Base-by-base conservation (phyloP, 2,329 filamentous ascomycete species). In the Ophiocordyceps camponoti-rufipedis region DNA sequence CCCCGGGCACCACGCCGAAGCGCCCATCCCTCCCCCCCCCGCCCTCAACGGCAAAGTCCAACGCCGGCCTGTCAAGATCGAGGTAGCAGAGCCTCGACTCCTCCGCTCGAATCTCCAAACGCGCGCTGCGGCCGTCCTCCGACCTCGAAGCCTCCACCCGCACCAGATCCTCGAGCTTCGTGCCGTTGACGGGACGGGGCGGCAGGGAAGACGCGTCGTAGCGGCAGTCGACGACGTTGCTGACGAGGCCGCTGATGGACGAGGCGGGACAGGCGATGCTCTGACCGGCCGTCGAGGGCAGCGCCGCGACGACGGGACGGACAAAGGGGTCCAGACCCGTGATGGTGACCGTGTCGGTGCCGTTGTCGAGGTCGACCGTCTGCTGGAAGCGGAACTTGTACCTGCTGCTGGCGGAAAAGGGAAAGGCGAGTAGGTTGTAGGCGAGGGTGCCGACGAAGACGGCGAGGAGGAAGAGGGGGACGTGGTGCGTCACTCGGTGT, bases 381-480 rank as follows among this genome's bases (percentile, higher is more conserved):
- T 98, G 88, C 44, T 84, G 68, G 60, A 96, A 95, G 61, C 80
- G 93, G 43, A 89, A 71, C 62, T 96, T 96, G 60, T 94, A 77
- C 35, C 85, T 75, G 57, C 80, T 83, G 48, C 78, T 72, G 19
- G 74, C 65, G 0, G 85, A 91, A 62, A 96, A 96, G 0, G 91
- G 91, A 60, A 94, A 95, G 1, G 84, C 85, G 2, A 75, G 64
- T 5, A 95, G 73, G 56, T 93, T 94, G 67, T 94, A 96, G 46
- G 88, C 72, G 28, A 93, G 64, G 1, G 86, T 93, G 29, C 71
- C 84, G 23, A 76, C 56, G 49, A 87, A 85, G 9, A 94, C 66
- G 12, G 80, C 57, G 28, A 93, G 69, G 14, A 95, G 62, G 53
- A 94, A 79, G 0, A 81, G 65, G 0, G 91, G 88, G 4, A 96